Evolutionary conservation across 495 filamentous ascomycete genomes (phyloP).

Genomic region (Tuber magnatum): DNA sequence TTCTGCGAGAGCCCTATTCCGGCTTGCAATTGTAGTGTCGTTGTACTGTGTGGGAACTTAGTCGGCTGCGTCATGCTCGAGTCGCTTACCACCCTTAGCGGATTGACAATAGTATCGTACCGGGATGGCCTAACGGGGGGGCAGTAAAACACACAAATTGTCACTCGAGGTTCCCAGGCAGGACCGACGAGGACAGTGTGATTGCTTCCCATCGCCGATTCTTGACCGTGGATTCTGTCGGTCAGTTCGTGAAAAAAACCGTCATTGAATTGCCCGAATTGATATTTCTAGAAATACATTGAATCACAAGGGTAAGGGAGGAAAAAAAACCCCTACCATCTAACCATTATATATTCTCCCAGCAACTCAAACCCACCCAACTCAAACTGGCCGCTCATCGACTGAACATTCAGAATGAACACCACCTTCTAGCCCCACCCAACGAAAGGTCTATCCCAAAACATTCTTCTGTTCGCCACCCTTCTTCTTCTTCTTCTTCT

Average conservation of each 20-base stretch:
- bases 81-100: neutral
- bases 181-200: too few species aligned
- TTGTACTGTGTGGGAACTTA: too few species aligned
- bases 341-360: neutral
- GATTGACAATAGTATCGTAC: too few species aligned
- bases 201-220: neutral
- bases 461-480: slow-evolving; percentile 34
- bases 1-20: neutral
- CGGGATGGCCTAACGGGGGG: neutral
- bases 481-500: slow-evolving; percentile 42
- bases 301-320: neutral
- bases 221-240: neutral
- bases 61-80: too few species aligned
- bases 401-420: neutral
- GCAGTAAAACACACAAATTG: neutral
- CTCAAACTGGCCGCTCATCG: neutral
- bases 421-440: neutral
- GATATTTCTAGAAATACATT: slow-evolving; percentile 1
- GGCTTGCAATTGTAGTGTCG: neutral
- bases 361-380: neutral
- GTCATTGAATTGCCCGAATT: neutral
- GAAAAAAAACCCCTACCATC: neutral
- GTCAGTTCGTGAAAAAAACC: neutral
- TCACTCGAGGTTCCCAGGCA: neutral
- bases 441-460: slow-evolving; percentile 17